Evolutionary conservation across 108 stramenopile species (phyloP).

Genomic region (Fistulifera pelliculosa): DNA sequence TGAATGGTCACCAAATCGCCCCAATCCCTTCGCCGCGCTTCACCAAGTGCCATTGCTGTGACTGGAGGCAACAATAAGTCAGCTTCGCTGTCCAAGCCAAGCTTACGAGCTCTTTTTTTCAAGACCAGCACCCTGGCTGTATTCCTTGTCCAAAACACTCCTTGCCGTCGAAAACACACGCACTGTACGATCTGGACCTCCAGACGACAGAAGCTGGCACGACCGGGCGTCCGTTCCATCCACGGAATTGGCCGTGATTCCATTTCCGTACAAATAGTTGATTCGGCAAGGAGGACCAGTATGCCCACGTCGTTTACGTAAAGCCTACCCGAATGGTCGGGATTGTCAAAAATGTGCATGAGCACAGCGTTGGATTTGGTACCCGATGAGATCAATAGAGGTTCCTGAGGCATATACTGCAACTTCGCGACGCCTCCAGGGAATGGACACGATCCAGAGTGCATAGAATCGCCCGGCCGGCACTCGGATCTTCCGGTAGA

Average conservation of each 20-base stretch:
- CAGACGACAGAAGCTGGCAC: conserved; percentile 73
- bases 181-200: conserved; percentile 52
- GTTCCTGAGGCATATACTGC: conserved; percentile 73
- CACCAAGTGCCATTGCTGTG: conserved; percentile 47
- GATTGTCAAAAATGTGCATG: conserved; percentile 79
- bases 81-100: conserved; percentile 44
- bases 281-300: conserved; percentile 57
- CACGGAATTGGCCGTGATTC: conserved; percentile 44
- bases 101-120: conserved; percentile 53
- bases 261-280: conserved; percentile 61
- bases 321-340: conserved; percentile 71
- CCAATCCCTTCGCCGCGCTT: conserved; percentile 68
- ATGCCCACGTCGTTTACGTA: conserved; percentile 70
- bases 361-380: conserved; percentile 54
- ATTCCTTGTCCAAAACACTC: conserved; percentile 74
- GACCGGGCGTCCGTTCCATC: conserved; percentile 77
- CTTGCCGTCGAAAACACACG: conserved; percentile 78
- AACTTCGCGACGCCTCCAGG: conserved; percentile 65
- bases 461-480: conserved; percentile 43
- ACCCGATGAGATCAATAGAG: conserved; percentile 64
- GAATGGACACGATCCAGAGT: conserved; percentile 56
- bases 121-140: conserved; percentile 75
- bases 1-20: conserved; percentile 88
- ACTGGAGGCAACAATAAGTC: conserved; percentile 67
- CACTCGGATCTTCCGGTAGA: conserved; percentile 38